Base-by-base conservation (phyloP, 2,329 filamentous ascomycete species). In the Diaporthe nobilis region DNA sequence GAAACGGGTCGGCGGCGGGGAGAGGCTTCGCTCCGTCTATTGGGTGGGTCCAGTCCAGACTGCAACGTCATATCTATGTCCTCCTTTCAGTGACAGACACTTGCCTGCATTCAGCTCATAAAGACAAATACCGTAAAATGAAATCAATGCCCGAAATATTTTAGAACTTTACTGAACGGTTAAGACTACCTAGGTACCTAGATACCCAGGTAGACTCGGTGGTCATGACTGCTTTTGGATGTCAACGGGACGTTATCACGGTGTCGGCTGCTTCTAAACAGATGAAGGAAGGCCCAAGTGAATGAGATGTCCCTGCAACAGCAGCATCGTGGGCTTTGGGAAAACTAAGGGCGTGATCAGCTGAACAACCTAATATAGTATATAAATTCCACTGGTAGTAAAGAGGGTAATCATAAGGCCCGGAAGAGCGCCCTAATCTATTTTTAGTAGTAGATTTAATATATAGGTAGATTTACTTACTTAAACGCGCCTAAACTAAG, bases 1-100 rank as follows among this genome's bases (percentile, higher is more conserved):
- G n/a, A 53, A 42, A 47, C 61, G 44, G 63, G 47, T 51, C 28
- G 44, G 61, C 39, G 2, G 42, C 61, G 61, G 63, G 63, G 44
- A 53, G 12, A 22, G 20, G 31, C 63, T 34, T 10, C 20, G 28
- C 47, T 53, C 63, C 63, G 44, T 51, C 22, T 5, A 49, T 8
- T 13, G 4, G 61, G 61, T 31, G 61, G 61, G 61, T 34, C 61
- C 39, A 49, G 61, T n/a, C 61, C 20, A 67, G 8, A 67, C 39
- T 25, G 60, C 25, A 42, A 63, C 60, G 60, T 63, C 60, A 63
- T 63, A 10, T 63, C 22, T 39, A 37, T n/a, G 4, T 6, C 20
- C 31, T 31, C 1, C 31, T 13, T 12, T 17, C 15, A 13, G 13
- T n/a, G 49, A 51, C 10, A 25, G 22, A 25, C 37, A 12, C 37